phyloP scores from a whole-genome alignment of 352 stramenopile genomes.

The Phytophthora agathidicida region DNA sequence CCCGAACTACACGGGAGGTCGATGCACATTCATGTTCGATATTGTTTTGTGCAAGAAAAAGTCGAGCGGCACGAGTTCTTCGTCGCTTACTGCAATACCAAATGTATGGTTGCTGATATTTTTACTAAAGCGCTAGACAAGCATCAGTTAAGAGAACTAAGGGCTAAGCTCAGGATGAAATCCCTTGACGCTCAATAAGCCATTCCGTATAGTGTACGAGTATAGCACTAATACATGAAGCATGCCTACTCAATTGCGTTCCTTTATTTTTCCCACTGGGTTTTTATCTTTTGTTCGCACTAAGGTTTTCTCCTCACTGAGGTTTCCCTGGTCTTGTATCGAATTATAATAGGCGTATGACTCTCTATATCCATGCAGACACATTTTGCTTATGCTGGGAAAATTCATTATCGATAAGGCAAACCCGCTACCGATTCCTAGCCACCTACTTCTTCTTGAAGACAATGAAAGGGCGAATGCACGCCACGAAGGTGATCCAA shows the following conservation, averaged over 20 bases:
- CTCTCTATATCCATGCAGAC: not conserved
- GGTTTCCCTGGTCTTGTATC: constrained; percentile 8
- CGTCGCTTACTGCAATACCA: constrained; percentile 31
- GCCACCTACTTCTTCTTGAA: constrained; percentile 7
- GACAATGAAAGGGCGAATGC: constrained; percentile 4
- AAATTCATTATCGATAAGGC: constrained; percentile 8
- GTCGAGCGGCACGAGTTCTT: constrained; percentile 26
- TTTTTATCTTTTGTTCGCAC: constrained; percentile 8
- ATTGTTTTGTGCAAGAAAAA: too few relatives aligned
- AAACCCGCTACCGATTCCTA: constrained; percentile 6
- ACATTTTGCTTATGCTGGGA: constrained; percentile 14
- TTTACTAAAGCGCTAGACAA: too few relatives aligned
- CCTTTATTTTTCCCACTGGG: not conserved
- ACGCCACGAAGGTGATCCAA: constrained; percentile 1
- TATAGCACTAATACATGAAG: not conserved
- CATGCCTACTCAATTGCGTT: not conserved
- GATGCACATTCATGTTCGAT: constrained; percentile 47
- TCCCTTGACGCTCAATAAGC: not conserved
- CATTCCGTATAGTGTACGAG: not conserved
- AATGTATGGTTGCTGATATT: constrained; percentile 34
- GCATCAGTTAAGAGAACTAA: constrained; percentile 6
- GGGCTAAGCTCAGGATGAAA: too few relatives aligned
- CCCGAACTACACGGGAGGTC: constrained; percentile 29
- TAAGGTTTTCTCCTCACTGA: constrained; percentile 7
- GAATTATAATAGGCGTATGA: constrained; percentile 9